Evolutionary conservation across 805 yeast species (phyloP).

Genomic region (Monosporozyma solicola): DNA sequence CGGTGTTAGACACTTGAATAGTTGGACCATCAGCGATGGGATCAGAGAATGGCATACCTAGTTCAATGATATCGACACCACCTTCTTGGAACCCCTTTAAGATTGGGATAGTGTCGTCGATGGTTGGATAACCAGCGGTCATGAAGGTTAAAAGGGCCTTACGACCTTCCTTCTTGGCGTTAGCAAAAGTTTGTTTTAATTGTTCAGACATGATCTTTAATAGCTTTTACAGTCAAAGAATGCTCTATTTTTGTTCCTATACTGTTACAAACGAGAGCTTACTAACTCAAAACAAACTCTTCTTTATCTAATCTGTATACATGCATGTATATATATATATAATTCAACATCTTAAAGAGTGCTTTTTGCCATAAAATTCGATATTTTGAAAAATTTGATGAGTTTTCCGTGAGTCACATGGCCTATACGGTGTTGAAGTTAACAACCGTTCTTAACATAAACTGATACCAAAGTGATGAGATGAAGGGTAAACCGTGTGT

Average conservation of each 20-base stretch:
- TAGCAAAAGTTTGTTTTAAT: slow-evolving; percentile 46
- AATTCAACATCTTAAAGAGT: too few species aligned
- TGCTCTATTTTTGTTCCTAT: too few species aligned
- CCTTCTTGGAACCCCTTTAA: slow-evolving; percentile 85
- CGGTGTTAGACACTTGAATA: slow-evolving; percentile 78
- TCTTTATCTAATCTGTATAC: too few species aligned
- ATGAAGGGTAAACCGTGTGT: neutral
- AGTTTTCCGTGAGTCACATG: neutral
- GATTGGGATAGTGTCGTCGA: slow-evolving; percentile 81
- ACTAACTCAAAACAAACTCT: neutral
- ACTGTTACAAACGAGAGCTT: too few species aligned
- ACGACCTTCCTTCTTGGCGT: slow-evolving; percentile 56
- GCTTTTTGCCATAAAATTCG: neutral
- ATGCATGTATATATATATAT: too few species aligned
- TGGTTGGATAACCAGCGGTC: slow-evolving; percentile 89
- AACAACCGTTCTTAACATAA: too few species aligned
- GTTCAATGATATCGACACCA: slow-evolving; percentile 90
- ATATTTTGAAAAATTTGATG: neutral
- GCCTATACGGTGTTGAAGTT: neutral
- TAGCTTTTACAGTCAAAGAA: too few species aligned
- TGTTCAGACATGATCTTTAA: slow-evolving; percentile 24
- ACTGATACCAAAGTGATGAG: neutral
- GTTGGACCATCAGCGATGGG: slow-evolving; percentile 99
- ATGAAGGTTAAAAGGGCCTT: slow-evolving; percentile 84
- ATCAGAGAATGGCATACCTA: slow-evolving; percentile 94